Percentiles rank a stretch among this genome's conserved stretches.
Evolutionary conservation across 2,329 filamentous ascomycete genomes (phyloP).

Genomic region (Stagonosporopsis chrysanthemi): DNA sequence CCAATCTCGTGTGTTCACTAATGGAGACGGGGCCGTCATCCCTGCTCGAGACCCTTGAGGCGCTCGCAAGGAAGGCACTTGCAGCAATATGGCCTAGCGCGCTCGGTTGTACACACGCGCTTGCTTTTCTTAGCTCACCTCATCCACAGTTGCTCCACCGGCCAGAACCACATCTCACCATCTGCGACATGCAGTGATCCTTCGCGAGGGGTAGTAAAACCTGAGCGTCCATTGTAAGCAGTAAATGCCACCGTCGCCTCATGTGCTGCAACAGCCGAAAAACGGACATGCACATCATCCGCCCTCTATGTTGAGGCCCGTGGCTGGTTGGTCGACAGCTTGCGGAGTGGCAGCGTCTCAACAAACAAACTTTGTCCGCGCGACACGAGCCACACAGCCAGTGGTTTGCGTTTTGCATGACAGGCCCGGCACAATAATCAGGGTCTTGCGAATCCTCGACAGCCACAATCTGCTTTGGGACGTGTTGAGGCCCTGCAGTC

Average conservation of each 20-base stretch:
- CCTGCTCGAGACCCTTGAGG: constrained; percentile 13
- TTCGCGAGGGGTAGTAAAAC: not conserved
- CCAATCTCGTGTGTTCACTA: not conserved
- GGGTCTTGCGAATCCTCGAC: constrained; percentile 2
- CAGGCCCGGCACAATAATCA: constrained; percentile 11
- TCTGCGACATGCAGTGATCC: not conserved
- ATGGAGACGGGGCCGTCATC: not conserved
- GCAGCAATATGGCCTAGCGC: constrained; percentile 13
- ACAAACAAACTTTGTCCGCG: constrained; percentile 9
- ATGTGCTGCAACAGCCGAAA: not conserved
- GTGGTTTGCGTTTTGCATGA: constrained; percentile 10
- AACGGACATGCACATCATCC: no score
- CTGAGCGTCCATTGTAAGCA: not conserved
- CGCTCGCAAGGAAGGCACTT: constrained; percentile 23
- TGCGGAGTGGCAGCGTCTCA: constrained; percentile 18
- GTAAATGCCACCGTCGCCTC: not conserved
- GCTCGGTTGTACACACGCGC: constrained; percentile 14
- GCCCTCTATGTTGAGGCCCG: constrained; percentile 1
- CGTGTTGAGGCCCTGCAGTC: constrained; percentile 12
- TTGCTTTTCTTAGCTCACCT: constrained; percentile 24
- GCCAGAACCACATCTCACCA: constrained; percentile 1
- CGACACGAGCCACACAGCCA: constrained; percentile 3
- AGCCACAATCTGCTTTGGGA: constrained; percentile 15
- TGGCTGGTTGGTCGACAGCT: not conserved
- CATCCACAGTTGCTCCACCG: constrained; percentile 5